These are phyloP conservation scores for Solanum hybrid DNA, from an alignment of 305 asterid species.

Conservation along the genomic window DNA sequence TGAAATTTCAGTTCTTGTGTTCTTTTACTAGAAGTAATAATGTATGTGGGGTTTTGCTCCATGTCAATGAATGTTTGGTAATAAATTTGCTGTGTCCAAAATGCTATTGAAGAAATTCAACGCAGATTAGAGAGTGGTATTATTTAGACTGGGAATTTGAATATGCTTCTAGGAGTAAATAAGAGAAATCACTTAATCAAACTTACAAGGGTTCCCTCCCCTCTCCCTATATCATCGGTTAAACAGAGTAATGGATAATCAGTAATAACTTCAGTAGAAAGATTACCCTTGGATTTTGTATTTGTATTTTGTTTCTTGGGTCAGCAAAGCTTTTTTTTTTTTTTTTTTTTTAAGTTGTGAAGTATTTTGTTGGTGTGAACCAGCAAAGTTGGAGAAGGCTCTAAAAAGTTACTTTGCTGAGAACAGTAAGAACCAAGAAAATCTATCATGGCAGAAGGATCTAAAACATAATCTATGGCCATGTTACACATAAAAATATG, in stretches of 20 bases:
- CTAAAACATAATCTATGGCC: neutral
- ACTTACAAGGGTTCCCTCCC: neutral
- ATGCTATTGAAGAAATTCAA: neutral
- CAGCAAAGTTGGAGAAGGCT: neutral
- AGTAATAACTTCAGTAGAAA: neutral
- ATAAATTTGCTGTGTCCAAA: neutral
- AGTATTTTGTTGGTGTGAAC: neutral
- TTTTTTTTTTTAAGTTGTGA: neutral
- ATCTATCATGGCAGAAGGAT: neutral
- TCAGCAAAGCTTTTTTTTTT: neutral
- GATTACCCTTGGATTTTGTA: neutral
- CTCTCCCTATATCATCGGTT: neutral
- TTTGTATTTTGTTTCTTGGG: neutral
- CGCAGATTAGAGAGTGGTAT: neutral
- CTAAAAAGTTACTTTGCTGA: neutral
- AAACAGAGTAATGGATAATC: neutral
- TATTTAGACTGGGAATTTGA: neutral
- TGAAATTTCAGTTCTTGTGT: neutral
- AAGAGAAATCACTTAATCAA: neutral
- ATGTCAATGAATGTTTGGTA: neutral
- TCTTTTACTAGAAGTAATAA: neutral
- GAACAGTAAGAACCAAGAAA: neutral
- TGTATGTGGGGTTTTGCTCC: neutral
- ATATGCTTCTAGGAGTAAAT: neutral
- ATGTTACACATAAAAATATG: neutral